phyloP scores from a whole-genome alignment of 1,284 basidiomycete species.

The Apiotrichum siamense region DNA sequence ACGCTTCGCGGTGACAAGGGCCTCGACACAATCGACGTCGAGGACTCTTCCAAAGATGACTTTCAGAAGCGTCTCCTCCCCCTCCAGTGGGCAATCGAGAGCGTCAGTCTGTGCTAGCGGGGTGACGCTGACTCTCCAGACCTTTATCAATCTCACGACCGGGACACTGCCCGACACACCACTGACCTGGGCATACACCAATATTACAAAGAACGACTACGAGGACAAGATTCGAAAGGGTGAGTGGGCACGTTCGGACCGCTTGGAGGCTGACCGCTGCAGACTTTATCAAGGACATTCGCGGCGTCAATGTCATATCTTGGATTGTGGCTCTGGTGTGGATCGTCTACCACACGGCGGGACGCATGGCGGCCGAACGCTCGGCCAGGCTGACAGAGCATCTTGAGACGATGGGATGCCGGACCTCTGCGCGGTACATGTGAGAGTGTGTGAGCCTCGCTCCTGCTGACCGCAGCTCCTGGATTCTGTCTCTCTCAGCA shows the following conservation, averaged over 20 bases:
- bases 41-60: conserved; percentile 61
- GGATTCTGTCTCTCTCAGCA: conserved; percentile 57
- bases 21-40: conserved; percentile 59
- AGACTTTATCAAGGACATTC: conserved; percentile 56
- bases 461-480: conserved; percentile 53
- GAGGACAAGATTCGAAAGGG: conserved; percentile 55
- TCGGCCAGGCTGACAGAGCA: conserved; percentile 59
- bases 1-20: conserved; percentile 65
- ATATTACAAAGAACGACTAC: conserved; percentile 60
- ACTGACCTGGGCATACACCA: conserved; percentile 64
- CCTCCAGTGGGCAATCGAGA: conserved; percentile 69
- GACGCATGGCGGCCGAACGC: conserved; percentile 59
- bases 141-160: conserved; percentile 61
- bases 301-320: conserved; percentile 59
- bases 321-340: conserved; percentile 62
- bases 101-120: too few relatives aligned
- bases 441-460: conserved; percentile 30
- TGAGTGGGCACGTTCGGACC: too few relatives aligned
- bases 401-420: conserved; percentile 66
- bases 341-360: conserved; percentile 67
- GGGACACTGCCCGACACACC: conserved; percentile 54
- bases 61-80: conserved; percentile 60
- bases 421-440: conserved; percentile 61
- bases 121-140: conserved; percentile 44
- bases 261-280: background rate